These are phyloP conservation scores for Mycena kentingensis DNA, from an alignment of 768 basidiomycete genomes.

Conservation along the genomic window DNA sequence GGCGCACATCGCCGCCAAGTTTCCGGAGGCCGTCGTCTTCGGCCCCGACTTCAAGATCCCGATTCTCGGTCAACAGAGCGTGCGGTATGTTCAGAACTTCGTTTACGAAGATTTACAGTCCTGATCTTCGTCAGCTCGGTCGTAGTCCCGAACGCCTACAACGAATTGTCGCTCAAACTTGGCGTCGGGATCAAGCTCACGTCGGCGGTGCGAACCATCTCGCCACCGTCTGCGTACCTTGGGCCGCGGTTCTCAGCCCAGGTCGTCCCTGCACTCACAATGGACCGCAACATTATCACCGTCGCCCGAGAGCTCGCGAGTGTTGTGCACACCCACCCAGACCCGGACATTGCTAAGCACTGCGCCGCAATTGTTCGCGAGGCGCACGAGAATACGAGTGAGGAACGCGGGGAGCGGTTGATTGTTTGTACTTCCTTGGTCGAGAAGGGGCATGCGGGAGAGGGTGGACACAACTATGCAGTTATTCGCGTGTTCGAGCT, in stretches of 20 bases:
- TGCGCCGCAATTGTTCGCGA: constrained; percentile 56
- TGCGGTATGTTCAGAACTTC: constrained; percentile 44
- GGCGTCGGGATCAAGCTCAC: constrained; percentile 59
- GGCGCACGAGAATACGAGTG: constrained; percentile 49
- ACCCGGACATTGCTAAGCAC: constrained; percentile 56
- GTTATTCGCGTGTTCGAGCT: constrained; percentile 54
- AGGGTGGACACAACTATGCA: constrained; percentile 46
- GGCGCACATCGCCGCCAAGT: constrained; percentile 50
- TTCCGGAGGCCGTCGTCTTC: constrained; percentile 46
- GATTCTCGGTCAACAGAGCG: constrained; percentile 54
- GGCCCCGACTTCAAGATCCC: constrained; percentile 45
- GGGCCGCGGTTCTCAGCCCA: constrained; percentile 57
- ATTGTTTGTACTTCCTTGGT: constrained; percentile 61
- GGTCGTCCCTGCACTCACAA: constrained; percentile 50
- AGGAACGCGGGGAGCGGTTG: constrained; percentile 49
- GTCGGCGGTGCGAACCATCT: constrained; percentile 59
- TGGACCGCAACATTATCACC: constrained; percentile 50
- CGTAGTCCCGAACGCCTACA: constrained; percentile 48
- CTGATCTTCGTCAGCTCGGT: constrained; percentile 45
- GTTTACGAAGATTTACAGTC: background rate
- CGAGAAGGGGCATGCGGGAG: constrained; percentile 53
- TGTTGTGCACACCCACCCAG: constrained; percentile 47
- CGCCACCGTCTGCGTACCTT: constrained; percentile 57
- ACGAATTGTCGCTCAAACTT: constrained; percentile 53
- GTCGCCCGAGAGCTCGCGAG: constrained; percentile 60